Evolutionary conservation across 2,329 filamentous ascomycete species (phyloP).

Genomic region (Diaporthe sp.): DNA sequence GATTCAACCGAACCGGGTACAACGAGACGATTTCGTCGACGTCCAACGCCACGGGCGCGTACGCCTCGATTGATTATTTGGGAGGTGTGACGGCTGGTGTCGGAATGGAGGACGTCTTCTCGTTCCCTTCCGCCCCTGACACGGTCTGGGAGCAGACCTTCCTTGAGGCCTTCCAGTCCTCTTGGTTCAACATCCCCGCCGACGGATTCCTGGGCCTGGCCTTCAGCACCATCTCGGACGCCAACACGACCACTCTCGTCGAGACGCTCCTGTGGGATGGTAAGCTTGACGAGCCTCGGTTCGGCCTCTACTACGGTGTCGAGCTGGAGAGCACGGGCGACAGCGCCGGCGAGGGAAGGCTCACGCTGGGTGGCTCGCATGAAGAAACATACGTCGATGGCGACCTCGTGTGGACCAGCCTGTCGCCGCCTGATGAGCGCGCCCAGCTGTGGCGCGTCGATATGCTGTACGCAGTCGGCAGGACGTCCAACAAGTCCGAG

Average conservation of each 20-base stretch:
- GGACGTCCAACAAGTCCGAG: constrained; percentile 11
- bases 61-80: constrained; percentile 47
- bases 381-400: constrained; percentile 48
- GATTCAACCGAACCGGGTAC: constrained; percentile 47
- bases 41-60: constrained; percentile 40
- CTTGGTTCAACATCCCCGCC: constrained; percentile 46
- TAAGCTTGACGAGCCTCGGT: constrained; percentile 48
- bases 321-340: constrained; percentile 38
- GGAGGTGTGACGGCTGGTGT: constrained; percentile 46
- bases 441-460: constrained; percentile 51
- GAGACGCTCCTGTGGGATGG: constrained; percentile 49
- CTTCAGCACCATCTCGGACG: constrained; percentile 49
- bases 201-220: constrained; percentile 53
- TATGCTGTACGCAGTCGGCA: constrained; percentile 41
- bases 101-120: constrained; percentile 47
- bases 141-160: constrained; percentile 47
- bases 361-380: constrained; percentile 50
- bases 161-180: constrained; percentile 47
- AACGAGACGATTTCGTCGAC: constrained; percentile 46
- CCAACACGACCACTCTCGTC: constrained; percentile 47
- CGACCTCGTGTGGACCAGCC: constrained; percentile 33
- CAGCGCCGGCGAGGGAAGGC: constrained; percentile 43
- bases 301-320: constrained; percentile 49
- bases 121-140: constrained; percentile 31
- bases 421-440: constrained; percentile 40